Conservation (phyloP, 306 rosid species). For the Quercus variabilis region DNA sequence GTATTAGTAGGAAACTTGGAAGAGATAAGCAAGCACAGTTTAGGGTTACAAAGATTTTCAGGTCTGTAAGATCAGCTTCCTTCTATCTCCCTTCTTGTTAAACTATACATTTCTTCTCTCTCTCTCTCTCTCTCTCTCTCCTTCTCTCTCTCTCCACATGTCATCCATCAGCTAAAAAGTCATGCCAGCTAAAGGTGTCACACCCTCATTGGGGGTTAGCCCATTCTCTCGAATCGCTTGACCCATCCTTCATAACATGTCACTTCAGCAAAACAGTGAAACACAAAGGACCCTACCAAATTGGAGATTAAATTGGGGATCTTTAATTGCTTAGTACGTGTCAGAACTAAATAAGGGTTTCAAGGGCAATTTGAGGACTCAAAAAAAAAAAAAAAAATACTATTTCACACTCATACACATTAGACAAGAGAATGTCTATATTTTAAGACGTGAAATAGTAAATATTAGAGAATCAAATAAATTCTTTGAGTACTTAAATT, state of each 20-base stretch:
- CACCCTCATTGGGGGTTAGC: conserved; percentile 28
- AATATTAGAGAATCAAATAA: too few species aligned
- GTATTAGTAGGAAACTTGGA: conserved; percentile 15
- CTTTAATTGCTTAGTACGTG: too few species aligned
- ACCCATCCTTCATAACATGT: conserved; percentile 25
- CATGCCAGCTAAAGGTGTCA: conserved; percentile 37
- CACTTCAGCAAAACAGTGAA: conserved; percentile 13
- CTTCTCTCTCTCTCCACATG: conserved; percentile 30
- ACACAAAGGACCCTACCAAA: conserved; percentile 1
- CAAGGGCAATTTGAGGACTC: too few species aligned
- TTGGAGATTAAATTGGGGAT: background rate
- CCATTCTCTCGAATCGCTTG: conserved; percentile 28
- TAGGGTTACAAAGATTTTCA: conserved; percentile 36
- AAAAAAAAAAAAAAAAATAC: too few species aligned
- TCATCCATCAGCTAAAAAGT: conserved; percentile 26
- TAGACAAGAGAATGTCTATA: too few species aligned
- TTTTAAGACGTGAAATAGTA: too few species aligned
- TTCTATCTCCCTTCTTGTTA: conserved; percentile 25
- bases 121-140: conserved; percentile 4
- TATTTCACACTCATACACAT: too few species aligned
- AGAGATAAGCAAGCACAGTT: conserved; percentile 13
- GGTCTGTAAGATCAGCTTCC: conserved; percentile 38
- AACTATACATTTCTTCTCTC: too few species aligned
- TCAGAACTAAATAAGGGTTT: too few species aligned
- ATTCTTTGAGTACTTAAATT: too few species aligned